These are phyloP conservation scores for Globisporangium nagaii DNA, from an alignment of 352 stramenopile species.

Conservation along the genomic window DNA sequence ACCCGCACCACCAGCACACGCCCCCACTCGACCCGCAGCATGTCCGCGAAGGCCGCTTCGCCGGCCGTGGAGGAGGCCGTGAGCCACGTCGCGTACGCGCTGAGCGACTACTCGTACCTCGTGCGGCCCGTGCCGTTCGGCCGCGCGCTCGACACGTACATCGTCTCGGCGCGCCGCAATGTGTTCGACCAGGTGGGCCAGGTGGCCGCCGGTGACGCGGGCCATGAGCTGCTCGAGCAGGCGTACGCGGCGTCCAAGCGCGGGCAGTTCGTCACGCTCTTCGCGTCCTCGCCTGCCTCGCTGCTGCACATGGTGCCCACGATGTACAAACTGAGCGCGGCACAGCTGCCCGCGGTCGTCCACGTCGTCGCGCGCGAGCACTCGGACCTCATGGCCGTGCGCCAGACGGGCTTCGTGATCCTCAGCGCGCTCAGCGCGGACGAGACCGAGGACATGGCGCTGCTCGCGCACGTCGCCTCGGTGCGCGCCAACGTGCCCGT, in stretches of 20 bases:
- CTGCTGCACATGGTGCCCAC: conserved; percentile 92
- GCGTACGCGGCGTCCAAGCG: conserved; percentile 54
- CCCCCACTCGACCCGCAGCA: background rate
- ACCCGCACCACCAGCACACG: background rate
- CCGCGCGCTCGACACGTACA: conserved; percentile 58
- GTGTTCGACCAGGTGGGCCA: conserved; percentile 81
- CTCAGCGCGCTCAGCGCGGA: conserved; percentile 81
- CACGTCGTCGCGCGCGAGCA: conserved; percentile 90
- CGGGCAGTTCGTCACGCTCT: conserved; percentile 88
- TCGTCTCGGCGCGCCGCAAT: conserved; percentile 63
- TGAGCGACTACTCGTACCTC: conserved; percentile 73
- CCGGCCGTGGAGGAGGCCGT: conserved; percentile 65
- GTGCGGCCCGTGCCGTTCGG: conserved; percentile 61
- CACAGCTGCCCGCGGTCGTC: conserved; percentile 79
- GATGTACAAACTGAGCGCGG: conserved; percentile 92
- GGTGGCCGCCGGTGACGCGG: conserved; percentile 31
- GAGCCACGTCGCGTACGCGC: conserved; percentile 74
- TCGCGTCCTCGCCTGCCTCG: conserved; percentile 79
- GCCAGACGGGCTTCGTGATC: conserved; percentile 88
- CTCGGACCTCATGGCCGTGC: conserved; percentile 90
- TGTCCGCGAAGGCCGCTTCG: background rate
- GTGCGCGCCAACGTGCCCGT: conserved; percentile 88
- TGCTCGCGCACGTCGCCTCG: conserved; percentile 88
- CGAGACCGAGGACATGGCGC: conserved; percentile 90
- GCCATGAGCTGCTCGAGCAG: conserved; percentile 58